Percentiles rank a stretch among this genome's conserved stretches.
Evolutionary conservation across 2,329 filamentous ascomycete genomes (phyloP).

Genomic region (Colletotrichum agaves): DNA sequence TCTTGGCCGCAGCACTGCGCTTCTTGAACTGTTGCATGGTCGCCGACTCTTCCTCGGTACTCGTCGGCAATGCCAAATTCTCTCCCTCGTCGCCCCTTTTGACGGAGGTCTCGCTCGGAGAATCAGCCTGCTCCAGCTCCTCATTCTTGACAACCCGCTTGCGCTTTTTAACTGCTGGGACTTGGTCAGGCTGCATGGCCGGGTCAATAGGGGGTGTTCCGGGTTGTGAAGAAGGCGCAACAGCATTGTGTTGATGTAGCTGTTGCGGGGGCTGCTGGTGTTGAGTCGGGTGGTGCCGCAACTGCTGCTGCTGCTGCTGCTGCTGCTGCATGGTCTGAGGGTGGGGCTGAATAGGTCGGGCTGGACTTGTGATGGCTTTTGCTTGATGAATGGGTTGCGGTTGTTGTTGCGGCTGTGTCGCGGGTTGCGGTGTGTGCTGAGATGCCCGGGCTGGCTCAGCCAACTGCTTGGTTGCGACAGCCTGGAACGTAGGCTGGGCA

Average conservation of each 20-base stretch:
- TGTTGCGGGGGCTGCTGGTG: constrained; percentile 9
- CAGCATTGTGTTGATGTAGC: constrained; percentile 20
- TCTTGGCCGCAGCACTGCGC: constrained; percentile 50
- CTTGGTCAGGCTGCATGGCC: constrained; percentile 41
- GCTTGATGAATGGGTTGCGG: constrained; percentile 38
- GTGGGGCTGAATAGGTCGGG: constrained; percentile 22
- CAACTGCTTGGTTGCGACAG: constrained; percentile 24
- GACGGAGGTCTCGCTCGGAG: constrained; percentile 42
- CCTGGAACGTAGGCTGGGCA: constrained; percentile 28
- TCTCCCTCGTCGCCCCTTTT: constrained; percentile 51
- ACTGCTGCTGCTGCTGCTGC: constrained; percentile 22
- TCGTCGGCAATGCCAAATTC: constrained; percentile 38
- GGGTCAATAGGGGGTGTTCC: constrained; percentile 31
- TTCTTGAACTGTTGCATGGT: constrained; percentile 52
- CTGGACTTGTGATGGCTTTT: constrained; percentile 1
- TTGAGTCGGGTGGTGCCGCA: background rate
- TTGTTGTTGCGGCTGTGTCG: constrained; percentile 34
- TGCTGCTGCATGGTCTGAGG: constrained; percentile 18
- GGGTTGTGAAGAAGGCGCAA: constrained; percentile 37
- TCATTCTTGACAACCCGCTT: constrained; percentile 48
- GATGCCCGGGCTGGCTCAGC: constrained; percentile 14
- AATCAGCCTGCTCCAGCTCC: constrained; percentile 46
- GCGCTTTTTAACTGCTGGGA: constrained; percentile 49
- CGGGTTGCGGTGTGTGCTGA: constrained; percentile 17
- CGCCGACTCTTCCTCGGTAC: constrained; percentile 40